These are phyloP conservation scores for Rhizopogon sp. DNA, from an alignment of 768 basidiomycete species.

Conservation along the genomic window DNA sequence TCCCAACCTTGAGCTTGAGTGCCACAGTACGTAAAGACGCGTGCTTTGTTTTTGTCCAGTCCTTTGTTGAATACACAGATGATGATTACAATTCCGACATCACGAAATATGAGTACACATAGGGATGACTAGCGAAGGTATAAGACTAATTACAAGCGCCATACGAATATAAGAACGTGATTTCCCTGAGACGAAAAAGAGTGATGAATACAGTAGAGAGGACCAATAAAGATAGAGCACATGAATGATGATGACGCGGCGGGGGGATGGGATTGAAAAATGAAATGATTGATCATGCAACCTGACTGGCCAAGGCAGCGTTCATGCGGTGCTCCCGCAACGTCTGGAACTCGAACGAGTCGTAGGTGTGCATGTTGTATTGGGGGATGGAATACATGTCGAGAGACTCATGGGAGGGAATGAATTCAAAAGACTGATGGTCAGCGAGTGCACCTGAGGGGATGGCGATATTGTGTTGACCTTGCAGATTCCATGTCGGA, in stretches of 20 bases:
- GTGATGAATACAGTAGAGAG: slow-evolving; percentile 19
- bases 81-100: slow-evolving; percentile 13
- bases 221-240: slow-evolving; percentile 16
- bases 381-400: slow-evolving; percentile 13
- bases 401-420: slow-evolving; percentile 13
- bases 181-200: background rate
- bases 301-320: slow-evolving; percentile 15
- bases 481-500: background rate
- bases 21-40: no score
- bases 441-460: background rate
- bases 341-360: slow-evolving; percentile 29
- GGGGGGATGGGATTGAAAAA: background rate
- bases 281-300: slow-evolving; percentile 9
- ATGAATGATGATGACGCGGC: background rate
- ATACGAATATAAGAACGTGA: slow-evolving; percentile 5
- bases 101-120: slow-evolving; percentile 13
- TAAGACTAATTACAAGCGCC: slow-evolving; percentile 5
- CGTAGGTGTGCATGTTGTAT: slow-evolving; percentile 18
- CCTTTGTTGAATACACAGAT: slow-evolving; percentile 2
- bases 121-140: slow-evolving; percentile 6
- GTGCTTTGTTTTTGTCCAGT: background rate
- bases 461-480: background rate
- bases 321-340: slow-evolving; percentile 22
- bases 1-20: background rate
- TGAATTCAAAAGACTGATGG: slow-evolving; percentile 12